Evolutionary conservation across 2,329 filamentous ascomycete species (phyloP).

Genomic region (Lasiodiplodia sp.): DNA sequence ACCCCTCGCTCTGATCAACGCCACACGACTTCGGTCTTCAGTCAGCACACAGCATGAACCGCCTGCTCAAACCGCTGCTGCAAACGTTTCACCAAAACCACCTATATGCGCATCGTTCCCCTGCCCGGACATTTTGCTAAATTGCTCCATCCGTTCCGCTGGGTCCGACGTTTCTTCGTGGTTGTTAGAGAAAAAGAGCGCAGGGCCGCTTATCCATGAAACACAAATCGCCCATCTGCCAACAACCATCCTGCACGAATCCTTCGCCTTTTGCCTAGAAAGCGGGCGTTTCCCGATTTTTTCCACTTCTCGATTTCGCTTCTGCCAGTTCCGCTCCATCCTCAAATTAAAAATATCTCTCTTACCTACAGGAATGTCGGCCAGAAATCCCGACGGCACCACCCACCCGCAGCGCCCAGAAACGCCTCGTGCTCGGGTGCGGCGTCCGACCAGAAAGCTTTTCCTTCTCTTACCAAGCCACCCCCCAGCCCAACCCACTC

Average conservation of each 20-base stretch:
- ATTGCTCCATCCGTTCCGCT: neutral
- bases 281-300: neutral
- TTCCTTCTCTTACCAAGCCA: neutral
- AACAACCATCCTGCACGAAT: neutral
- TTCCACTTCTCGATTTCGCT: neutral
- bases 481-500: neutral
- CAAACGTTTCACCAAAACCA: neutral
- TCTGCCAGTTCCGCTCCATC: neutral
- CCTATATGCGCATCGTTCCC: neutral
- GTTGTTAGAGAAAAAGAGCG: neutral
- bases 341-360: neutral
- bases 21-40: neutral
- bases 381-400: conserved; percentile 10
- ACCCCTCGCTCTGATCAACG: neutral
- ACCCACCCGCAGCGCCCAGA: neutral
- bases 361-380: conserved; percentile 6
- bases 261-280: neutral
- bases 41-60: neutral
- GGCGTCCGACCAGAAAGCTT: conserved; percentile 17
- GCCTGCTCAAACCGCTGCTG: neutral
- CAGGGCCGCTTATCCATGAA: neutral
- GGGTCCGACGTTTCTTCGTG: neutral
- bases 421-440: conserved; percentile 7
- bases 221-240: neutral
- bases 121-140: neutral